phyloP scores from a whole-genome alignment of 2,329 filamentous ascomycete species.

The Fusarium sterilihyphosum region DNA sequence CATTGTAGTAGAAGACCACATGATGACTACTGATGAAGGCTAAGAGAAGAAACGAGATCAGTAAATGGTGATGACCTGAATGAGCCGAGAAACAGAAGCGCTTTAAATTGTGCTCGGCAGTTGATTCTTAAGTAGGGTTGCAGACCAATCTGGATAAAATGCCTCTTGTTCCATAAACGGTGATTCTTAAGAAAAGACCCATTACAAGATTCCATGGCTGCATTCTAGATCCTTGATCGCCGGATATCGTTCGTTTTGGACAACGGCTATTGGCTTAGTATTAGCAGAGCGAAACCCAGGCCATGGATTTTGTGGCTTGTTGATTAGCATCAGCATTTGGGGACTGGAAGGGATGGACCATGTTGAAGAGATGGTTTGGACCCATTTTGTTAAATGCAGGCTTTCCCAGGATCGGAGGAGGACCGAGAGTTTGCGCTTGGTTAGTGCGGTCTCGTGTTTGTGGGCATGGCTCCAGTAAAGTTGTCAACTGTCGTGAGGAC shows the following conservation, averaged over 20 bases:
- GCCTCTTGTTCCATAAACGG: neutral
- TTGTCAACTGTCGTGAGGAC: neutral
- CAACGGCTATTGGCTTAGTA: neutral
- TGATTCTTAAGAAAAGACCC: neutral
- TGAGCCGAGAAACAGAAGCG: accelerated
- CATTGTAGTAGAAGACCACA: neutral
- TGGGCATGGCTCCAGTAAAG: neutral
- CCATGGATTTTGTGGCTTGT: neutral
- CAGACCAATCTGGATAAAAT: neutral
- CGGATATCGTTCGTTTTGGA: neutral
- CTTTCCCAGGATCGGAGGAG: neutral
- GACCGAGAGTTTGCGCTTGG: neutral
- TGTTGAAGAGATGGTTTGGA: neutral
- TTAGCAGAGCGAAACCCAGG: neutral
- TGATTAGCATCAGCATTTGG: neutral
- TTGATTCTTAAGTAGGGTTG: neutral
- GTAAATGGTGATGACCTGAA: too few relatives aligned
- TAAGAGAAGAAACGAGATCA: neutral
- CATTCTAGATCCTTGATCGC: neutral
- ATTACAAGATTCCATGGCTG: neutral
- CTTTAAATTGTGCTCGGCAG: neutral
- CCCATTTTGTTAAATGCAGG: neutral
- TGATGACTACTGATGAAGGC: neutral
- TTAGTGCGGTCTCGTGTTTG: neutral
- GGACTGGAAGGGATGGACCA: neutral